These are phyloP conservation scores for Cyclaneusma minus DNA, from an alignment of 2,329 filamentous ascomycete species.

Conservation along the genomic window DNA sequence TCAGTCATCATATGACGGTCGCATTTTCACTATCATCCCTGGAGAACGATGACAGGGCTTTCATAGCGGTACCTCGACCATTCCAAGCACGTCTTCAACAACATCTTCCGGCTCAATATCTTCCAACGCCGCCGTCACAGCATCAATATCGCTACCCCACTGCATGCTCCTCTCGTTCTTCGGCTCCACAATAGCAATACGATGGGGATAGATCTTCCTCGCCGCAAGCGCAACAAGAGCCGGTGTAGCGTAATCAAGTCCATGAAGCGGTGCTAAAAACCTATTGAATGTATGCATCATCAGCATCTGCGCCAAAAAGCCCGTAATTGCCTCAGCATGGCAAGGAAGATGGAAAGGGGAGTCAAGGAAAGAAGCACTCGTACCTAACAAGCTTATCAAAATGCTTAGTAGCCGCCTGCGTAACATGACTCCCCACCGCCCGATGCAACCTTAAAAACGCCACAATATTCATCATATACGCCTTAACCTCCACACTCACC, in stretches of 20 bases:
- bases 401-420: constrained; percentile 63
- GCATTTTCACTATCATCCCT: too few relatives aligned
- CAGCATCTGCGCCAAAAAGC: constrained; percentile 4
- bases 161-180: constrained; percentile 75
- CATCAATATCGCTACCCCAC: constrained; percentile 70
- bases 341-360: constrained; percentile 1
- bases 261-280: constrained; percentile 68
- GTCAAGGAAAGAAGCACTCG: constrained; percentile 9
- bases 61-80: constrained; percentile 38
- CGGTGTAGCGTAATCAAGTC: constrained; percentile 66
- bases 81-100: constrained; percentile 44
- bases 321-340: background rate
- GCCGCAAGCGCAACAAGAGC: constrained; percentile 70
- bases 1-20: too few relatives aligned
- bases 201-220: constrained; percentile 77
- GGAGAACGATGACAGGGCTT: too few relatives aligned
- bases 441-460: constrained; percentile 80
- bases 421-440: constrained; percentile 64
- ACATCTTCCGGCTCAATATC: constrained; percentile 44
- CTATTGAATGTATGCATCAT: constrained; percentile 21
- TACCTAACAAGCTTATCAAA: constrained; percentile 52
- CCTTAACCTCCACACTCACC: constrained; percentile 60
- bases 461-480: constrained; percentile 78
- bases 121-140: constrained; percentile 52
- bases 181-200: constrained; percentile 53